Conservation (phyloP, 352 stramenopile genomes). For the Globisporangium apiculatum region DNA sequence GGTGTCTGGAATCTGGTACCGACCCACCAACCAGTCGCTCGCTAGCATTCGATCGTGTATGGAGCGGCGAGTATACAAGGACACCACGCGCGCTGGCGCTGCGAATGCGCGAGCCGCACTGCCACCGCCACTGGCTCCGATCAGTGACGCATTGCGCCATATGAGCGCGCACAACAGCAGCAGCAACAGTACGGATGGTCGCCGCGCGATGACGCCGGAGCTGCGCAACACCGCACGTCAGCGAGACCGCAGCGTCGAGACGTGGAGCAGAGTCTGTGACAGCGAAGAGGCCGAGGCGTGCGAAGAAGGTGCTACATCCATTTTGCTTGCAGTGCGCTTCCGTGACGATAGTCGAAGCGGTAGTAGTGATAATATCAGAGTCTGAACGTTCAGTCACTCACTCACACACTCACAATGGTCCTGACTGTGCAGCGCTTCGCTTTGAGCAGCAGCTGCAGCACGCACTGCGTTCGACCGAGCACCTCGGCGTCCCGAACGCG, state of each 20-base stretch:
- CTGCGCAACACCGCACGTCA: constrained; percentile 7
- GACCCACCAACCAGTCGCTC: no score
- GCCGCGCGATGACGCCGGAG: neutral
- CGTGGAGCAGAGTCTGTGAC: constrained; percentile 21
- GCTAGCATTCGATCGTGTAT: no score
- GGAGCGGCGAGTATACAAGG: no score
- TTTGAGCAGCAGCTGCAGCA: constrained; percentile 44
- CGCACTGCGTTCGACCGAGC: constrained; percentile 40
- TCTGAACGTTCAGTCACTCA: neutral
- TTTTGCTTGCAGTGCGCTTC: constrained; percentile 8
- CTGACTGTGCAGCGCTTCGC: constrained; percentile 14
- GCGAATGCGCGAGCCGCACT: no score
- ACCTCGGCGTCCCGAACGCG: constrained; percentile 43
- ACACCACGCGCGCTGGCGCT: no score
- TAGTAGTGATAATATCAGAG: no score
- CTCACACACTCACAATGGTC: neutral
- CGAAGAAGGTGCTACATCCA: constrained; percentile 1
- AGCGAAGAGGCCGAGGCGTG: constrained; percentile 11
- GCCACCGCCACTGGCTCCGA: neutral
- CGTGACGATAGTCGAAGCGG: no score
- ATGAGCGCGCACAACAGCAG: neutral
- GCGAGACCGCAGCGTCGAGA: constrained; percentile 12
- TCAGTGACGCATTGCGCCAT: constrained; percentile 1
- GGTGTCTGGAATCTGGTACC: no score
- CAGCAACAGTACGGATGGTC: neutral